These are phyloP conservation scores for Kalaharituber pfeilii DNA, from an alignment of 2,329 filamentous ascomycete genomes.

Conservation along the genomic window DNA sequence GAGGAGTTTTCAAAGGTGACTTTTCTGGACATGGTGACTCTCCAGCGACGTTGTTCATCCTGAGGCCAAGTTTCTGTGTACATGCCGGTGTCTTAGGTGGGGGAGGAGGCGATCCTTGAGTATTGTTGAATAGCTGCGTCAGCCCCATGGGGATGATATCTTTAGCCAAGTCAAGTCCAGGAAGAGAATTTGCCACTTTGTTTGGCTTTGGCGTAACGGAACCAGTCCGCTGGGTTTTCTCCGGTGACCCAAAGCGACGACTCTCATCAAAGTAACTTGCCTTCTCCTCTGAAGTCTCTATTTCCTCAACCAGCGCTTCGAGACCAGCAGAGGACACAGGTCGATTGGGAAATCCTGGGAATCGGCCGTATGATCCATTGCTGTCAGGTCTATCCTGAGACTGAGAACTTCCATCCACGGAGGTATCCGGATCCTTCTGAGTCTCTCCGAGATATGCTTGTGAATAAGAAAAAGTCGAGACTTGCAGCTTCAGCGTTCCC, in stretches of 20 bases:
- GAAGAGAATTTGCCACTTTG: not conserved
- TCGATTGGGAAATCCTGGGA: not conserved
- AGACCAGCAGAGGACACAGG: not conserved
- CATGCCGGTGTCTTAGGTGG: not conserved
- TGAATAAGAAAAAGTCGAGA: not conserved
- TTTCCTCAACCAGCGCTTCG: not conserved
- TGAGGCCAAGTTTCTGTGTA: too few species aligned
- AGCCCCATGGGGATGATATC: not conserved
- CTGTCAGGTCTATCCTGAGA: not conserved
- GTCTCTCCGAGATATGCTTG: not conserved
- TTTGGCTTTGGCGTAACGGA: not conserved
- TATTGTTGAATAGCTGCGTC: slow-evolving; percentile 1
- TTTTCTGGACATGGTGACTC: not conserved
- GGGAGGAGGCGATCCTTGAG: not conserved
- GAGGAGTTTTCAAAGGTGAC: not conserved
- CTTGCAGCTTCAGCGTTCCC: not conserved
- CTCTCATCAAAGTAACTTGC: not conserved
- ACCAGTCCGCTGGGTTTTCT: not conserved
- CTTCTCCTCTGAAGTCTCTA: not conserved
- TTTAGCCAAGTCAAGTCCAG: not conserved
- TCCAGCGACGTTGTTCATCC: not conserved
- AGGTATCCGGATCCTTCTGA: not conserved
- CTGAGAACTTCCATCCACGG: not conserved
- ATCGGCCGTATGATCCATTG: not conserved
- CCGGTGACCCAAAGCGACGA: not conserved